Percentiles rank a stretch among this genome's conserved stretches.
Evolutionary conservation across 2,329 filamentous ascomycete genomes (phyloP).

Genomic region (Fusarium mundagurra): DNA sequence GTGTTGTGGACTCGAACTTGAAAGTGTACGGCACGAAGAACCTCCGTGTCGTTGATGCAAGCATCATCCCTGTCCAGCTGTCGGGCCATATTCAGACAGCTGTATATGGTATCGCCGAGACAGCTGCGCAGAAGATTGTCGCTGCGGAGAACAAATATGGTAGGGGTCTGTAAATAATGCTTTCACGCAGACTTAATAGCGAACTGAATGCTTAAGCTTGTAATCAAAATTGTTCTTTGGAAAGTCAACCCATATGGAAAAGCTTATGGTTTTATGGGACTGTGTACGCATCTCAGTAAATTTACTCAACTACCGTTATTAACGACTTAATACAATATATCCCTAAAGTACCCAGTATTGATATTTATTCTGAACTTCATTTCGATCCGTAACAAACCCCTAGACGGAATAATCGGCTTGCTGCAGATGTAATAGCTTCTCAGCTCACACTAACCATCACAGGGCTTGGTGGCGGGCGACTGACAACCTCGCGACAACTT

Average conservation of each 20-base stretch:
- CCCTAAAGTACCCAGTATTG: no score
- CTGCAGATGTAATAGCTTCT: no score
- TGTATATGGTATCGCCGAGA: not conserved
- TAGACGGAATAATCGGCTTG: fast-evolving
- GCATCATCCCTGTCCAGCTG: not conserved
- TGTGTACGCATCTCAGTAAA: not conserved
- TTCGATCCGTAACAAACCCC: fast-evolving
- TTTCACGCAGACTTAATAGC: fast-evolving
- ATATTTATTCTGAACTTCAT: fast-evolving
- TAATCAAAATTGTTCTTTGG: fast-evolving
- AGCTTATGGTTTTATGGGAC: fast-evolving
- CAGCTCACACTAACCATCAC: no score
- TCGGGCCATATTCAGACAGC: not conserved
- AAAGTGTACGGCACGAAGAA: not conserved
- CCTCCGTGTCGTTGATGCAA: not conserved
- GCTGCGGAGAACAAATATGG: fast-evolving
- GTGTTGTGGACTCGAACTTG: not conserved
- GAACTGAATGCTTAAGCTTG: fast-evolving
- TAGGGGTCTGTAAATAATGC: fast-evolving
- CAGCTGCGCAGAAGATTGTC: not conserved
- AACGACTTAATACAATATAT: not conserved
- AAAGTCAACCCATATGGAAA: not conserved
- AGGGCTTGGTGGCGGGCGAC: no score
- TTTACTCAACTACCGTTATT: not conserved
- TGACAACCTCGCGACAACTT: no score